Conservation (phyloP, 257 asterid genomes). For the Gardenia jasminoides region DNA sequence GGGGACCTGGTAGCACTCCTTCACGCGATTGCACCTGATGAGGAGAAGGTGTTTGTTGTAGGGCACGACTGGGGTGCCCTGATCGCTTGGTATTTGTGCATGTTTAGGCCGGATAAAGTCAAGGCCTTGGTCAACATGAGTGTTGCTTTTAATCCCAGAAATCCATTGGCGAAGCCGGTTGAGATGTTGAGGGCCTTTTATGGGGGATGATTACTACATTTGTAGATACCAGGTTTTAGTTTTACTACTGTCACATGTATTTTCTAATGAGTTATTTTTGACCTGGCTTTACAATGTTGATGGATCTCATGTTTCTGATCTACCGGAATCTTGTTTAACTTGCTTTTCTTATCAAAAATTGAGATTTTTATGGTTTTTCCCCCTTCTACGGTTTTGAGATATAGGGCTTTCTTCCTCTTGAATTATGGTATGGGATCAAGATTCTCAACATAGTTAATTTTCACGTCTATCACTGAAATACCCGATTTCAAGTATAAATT, state of each 20-base stretch:
- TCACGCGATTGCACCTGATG: slow-evolving; percentile 44
- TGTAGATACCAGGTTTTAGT: slow-evolving; percentile 64
- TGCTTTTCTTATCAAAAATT: no score
- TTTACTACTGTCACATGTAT: neutral
- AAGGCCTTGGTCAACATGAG: slow-evolving; percentile 60
- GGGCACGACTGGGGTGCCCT: slow-evolving; percentile 90
- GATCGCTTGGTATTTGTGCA: slow-evolving; percentile 61
- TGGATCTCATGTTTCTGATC: no score
- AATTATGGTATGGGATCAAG: no score
- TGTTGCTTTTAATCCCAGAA: slow-evolving; percentile 46
- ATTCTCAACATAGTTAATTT: no score
- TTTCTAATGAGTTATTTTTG: neutral
- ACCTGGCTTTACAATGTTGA: no score
- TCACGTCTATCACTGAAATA: neutral
- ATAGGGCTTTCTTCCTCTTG: no score
- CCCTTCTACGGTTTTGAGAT: no score
- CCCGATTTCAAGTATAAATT: neutral
- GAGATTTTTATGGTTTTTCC: no score
- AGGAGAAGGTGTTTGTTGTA: slow-evolving; percentile 64
- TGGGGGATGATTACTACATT: slow-evolving; percentile 71
- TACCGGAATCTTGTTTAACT: no score
- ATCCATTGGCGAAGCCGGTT: slow-evolving; percentile 29
- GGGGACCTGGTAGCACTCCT: slow-evolving; percentile 59
- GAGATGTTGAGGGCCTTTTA: slow-evolving; percentile 27
- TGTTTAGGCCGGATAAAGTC: slow-evolving; percentile 66